Evolutionary conservation across 345 rosid genomes (phyloP), one percentile per base, ranked within the genome.

Genomic region (Gossypium ekmanianum): DNA sequence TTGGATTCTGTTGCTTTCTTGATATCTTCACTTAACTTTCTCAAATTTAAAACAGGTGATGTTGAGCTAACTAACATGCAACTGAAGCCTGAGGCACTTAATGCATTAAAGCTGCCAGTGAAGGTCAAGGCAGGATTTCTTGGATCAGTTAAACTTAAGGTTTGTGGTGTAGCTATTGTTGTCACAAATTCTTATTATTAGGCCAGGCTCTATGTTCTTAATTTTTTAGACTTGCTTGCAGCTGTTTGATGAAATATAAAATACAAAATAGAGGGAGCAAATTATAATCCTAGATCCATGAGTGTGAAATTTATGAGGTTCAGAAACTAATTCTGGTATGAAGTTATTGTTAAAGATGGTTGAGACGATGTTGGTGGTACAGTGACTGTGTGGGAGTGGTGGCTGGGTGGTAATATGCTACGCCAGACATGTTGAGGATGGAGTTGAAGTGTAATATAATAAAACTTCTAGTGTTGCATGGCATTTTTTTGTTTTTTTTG

Each of bases 41-140:
- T 47, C 13, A 65, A 80, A 52, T 73, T 34, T 57, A 74, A 75
- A 75, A 75, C 85, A 94, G 99, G 99, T 61, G 86, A 94, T 89
- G 97, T 93, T 24, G 98, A 90, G 85, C 89, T 94, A 77, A 93
- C 90, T 68, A 94, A 94, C 81, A 94, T 94, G 99, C 98, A 94
- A 75, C 77, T 94, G 77, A 93, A 93, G 87, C 98, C 99, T 12
- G 99, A 94, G 90, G 99, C 99, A 41, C 95, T 94, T 26, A 93
- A 93, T 82, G 97, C 98, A 43, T 84, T 94, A 76, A 91, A 94
- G 75, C 84, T 94, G 83, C 99, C 99, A n/a, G 93, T 94, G 77
- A 93, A 82, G 87, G 99, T 94, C 75, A 94, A 94, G 85, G 98
- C 96, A 44, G 99, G 99, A 69, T 94, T 94, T 85, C 99, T 94